Evolutionary conservation across 2,329 filamentous ascomycete species (phyloP), one percentile per base, ranked within the genome.

Genomic region (Colletotrichum liaoningense): DNA sequence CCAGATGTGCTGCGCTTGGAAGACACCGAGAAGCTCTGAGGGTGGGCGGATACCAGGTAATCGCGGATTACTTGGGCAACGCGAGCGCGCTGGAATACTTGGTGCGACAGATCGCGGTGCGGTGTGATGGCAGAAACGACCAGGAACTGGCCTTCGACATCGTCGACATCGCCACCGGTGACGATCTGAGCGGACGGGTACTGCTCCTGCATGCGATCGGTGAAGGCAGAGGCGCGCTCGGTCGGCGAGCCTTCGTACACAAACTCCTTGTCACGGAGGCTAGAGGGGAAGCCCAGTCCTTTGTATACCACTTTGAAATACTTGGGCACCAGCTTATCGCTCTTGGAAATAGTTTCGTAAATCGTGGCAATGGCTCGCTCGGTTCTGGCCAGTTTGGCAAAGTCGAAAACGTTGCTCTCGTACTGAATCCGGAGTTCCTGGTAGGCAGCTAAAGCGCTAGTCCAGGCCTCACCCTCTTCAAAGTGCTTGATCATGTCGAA

Each of bases 401-500:
- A 98, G 83, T 99, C 97, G 81, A 95, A 98, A 0, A 94, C 85
- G 73, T 95, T 97, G 76, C 89, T 91, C 84, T 98, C 95, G 80
- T 98, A 99, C 82, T 98, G 95, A n/a, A 87, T 84, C 60, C 95
- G 94, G 64, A 99, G 91, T 83, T 99, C 96, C 80, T 94, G 93
- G 83, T 99, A 98, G 3, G 94, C 94, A 6, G 91, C 89, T 55
- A 99, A 85, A 1, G 95, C 96, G 81, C 94, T 94, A 78, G 94
- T 93, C 96, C 96, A 98, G 0, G 95, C 95, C 80, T 95, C 93
- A n/a, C 95, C 95, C 73, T 97, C 95, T 80, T 98, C 96, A 76
- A 97, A 98, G 80, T 96, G 89, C 81, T 95, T 95, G 81, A 98
- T 97, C 88, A 98, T 97, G 77, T 95, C 91, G 79, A 98, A 97